Evolutionary conservation across 2,329 filamentous ascomycete species (phyloP), one percentile per base, ranked within the genome.

Genomic region (Exophiala sp.): DNA sequence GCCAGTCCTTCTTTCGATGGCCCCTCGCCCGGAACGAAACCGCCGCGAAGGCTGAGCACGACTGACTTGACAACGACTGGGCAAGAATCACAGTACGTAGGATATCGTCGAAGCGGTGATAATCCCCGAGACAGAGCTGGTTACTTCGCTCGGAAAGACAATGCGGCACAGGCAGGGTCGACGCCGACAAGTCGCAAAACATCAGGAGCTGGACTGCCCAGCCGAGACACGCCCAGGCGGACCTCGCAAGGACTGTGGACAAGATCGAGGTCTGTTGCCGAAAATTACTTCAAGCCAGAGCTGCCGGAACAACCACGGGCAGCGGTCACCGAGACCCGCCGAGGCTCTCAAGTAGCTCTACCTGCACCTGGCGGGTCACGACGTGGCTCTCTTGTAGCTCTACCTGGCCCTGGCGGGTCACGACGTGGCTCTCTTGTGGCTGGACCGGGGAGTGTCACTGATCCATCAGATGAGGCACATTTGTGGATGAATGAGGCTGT

Each of bases 281-380:
- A 43, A 20, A 43, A 43, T 32, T 43, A 43, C 32, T 43, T 43
- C 41, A 43, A 32, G 21, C 41, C 41, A 24, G 41, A 24, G 8
- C 2, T n/a, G 10, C 6, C 41, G 12, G 12, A 6, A 24, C 20
- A 43, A 14, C 20, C 11, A 18, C 9, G 18, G 14, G 10, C 10
- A 4, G 10, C 10, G 6, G 3, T 11, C 5, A 9, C 24, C 24
- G 24, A 29, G 24, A 2, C 24, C 24, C 24, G 24, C 1, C 24
- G 24, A 29, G 24, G 24, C 5, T 29, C 24, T 29, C 16, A 18
- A 3, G 24, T 29, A 29, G 24, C 24, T 5, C 1, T 5, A 29
- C 24, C 24, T 5, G 24, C 2, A 29, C 24, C 24, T 29, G 24
- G 24, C 5, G 24, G 7, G 24, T 29, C 24, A 5, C 24, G 24